Conservation (phyloP, 306 rosid species). For the Glycine latifolia region DNA sequence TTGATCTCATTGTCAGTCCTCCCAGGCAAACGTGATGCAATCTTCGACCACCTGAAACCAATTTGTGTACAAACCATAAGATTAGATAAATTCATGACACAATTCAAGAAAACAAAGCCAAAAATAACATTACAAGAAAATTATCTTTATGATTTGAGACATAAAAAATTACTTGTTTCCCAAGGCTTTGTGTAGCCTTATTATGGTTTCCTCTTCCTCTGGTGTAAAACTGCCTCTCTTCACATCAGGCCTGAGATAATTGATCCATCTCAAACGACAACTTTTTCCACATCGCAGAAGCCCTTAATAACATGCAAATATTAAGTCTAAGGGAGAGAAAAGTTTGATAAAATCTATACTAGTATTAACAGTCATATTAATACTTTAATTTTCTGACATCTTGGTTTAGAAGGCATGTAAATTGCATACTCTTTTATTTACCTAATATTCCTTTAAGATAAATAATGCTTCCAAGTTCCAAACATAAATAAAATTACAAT, state of each 20-base stretch:
- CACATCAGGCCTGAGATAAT: constrained; percentile 91
- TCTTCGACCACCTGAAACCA: constrained; percentile 84
- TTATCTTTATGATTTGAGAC: not conserved
- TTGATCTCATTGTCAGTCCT: constrained; percentile 95
- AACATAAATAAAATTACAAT: not conserved
- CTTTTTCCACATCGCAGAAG: constrained; percentile 88
- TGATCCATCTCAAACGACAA: constrained; percentile 97
- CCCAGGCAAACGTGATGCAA: constrained; percentile 82
- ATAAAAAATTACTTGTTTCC: constrained; percentile 77
- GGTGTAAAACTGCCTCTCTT: constrained; percentile 81
- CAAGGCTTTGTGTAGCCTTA: constrained; percentile 61
- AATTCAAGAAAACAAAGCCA: not conserved
- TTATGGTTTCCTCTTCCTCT: constrained; percentile 77
- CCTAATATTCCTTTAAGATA: not conserved
- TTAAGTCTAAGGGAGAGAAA: not conserved
- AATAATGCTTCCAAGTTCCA: not conserved
- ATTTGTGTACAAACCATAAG: constrained; percentile 10
- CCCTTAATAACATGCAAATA: constrained; percentile 51
- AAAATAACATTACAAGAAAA: not conserved
- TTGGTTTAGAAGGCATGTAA: constrained; percentile 31
- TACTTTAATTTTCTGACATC: constrained; percentile 19
- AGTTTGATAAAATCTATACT: constrained; percentile 20
- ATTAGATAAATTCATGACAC: not conserved
- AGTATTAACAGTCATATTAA: not conserved
- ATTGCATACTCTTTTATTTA: constrained; percentile 14